phyloP scores from a whole-genome alignment of 257 asterid species.

The Solanum sejunctum region DNA sequence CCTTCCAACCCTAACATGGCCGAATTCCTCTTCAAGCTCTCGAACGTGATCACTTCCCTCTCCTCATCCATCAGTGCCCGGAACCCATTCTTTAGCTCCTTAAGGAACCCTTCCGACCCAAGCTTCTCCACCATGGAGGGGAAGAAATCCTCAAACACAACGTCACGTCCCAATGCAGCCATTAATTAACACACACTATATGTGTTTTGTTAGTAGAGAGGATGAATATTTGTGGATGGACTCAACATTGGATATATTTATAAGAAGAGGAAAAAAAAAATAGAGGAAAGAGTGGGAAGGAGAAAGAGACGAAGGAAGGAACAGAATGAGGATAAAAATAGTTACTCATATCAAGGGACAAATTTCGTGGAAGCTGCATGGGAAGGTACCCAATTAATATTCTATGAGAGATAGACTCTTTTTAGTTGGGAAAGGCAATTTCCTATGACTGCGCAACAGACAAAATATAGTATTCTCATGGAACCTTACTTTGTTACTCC shows the following conservation, averaged over 20 bases:
- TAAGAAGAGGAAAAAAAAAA: neutral
- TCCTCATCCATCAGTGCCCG: conserved; percentile 38
- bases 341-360: neutral
- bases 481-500: neutral
- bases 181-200: neutral
- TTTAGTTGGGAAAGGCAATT: neutral
- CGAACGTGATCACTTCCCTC: conserved; percentile 47
- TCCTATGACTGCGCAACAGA: neutral
- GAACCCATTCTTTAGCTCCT: conserved; percentile 57
- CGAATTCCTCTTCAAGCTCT: conserved; percentile 54
- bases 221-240: neutral
- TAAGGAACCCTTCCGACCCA: conserved; percentile 52
- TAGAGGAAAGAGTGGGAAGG: neutral
- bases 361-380: neutral
- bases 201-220: neutral
- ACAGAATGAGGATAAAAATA: neutral
- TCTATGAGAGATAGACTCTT: neutral
- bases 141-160: conserved; percentile 51
- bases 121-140: conserved; percentile 68
- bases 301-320: neutral
- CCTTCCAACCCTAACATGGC: conserved; percentile 29
- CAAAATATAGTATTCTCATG: neutral
- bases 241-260: neutral
- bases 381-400: neutral
- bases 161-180: neutral